These are phyloP conservation scores for Microdochium paspali DNA, from an alignment of 2,329 filamentous ascomycete genomes.

Conservation along the genomic window DNA sequence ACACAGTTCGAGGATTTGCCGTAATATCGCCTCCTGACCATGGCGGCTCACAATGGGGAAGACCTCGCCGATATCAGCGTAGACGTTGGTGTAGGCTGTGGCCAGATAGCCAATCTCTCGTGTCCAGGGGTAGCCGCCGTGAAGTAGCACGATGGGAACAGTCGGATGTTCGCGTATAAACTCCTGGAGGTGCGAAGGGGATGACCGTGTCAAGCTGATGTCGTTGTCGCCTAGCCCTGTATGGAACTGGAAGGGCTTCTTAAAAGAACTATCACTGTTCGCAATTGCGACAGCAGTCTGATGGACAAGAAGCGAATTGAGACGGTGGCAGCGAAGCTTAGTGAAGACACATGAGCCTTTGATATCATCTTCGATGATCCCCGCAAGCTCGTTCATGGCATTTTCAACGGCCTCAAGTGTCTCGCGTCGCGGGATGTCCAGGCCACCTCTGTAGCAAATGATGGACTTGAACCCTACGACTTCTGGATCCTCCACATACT, in stretches of 20 bases:
- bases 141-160: slow-evolving; percentile 68
- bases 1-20: slow-evolving; percentile 65
- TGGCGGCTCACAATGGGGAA: slow-evolving; percentile 71
- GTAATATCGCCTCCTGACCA: slow-evolving; percentile 62
- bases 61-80: slow-evolving; percentile 74
- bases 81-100: slow-evolving; percentile 68
- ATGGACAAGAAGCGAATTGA: slow-evolving; percentile 65
- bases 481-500: slow-evolving; percentile 51
- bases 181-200: slow-evolving; percentile 64
- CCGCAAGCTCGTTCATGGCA: slow-evolving; percentile 26
- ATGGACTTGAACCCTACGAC: slow-evolving; percentile 78
- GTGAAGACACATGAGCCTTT: slow-evolving; percentile 24
- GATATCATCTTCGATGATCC: slow-evolving; percentile 22
- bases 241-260: slow-evolving; percentile 76
- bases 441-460: slow-evolving; percentile 71
- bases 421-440: slow-evolving; percentile 42
- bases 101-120: slow-evolving; percentile 72
- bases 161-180: slow-evolving; percentile 61
- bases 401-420: slow-evolving; percentile 29
- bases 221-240: slow-evolving; percentile 77
- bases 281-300: slow-evolving; percentile 50
- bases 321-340: slow-evolving; percentile 49
- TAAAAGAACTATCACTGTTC: slow-evolving; percentile 28
- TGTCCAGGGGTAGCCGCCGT: slow-evolving; percentile 75
- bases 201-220: slow-evolving; percentile 58